phyloP scores from a whole-genome alignment of 257 asterid genomes.

The Vinca minor region DNA sequence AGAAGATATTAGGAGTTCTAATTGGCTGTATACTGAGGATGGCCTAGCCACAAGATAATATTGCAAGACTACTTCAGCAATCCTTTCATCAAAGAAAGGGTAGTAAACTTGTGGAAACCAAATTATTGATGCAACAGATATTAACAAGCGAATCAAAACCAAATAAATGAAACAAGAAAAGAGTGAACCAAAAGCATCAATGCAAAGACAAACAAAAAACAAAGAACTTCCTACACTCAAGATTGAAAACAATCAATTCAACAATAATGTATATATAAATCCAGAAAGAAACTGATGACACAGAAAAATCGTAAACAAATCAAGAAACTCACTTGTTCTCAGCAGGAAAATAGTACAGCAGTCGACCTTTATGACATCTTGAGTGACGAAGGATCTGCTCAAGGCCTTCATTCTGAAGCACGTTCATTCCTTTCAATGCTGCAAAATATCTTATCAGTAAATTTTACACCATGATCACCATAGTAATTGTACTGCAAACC shows the following conservation, averaged over 20 bases:
- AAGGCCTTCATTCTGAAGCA: slow-evolving; percentile 43
- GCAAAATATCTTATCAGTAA: slow-evolving; percentile 13
- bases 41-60: neutral
- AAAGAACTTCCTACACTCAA: too few species aligned
- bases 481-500: neutral
- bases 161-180: too few species aligned
- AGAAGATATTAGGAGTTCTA: too few species aligned
- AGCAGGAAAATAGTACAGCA: slow-evolving; percentile 72
- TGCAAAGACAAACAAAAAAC: too few species aligned
- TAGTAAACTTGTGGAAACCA: neutral
- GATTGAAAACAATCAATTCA: too few species aligned
- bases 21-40: slow-evolving; percentile 3
- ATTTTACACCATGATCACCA: neutral
- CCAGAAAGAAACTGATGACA: too few species aligned
- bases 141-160: neutral
- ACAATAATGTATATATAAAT: too few species aligned
- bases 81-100: neutral
- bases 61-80: neutral
- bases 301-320: too few species aligned
- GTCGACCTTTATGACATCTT: slow-evolving; percentile 92
- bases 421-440: slow-evolving; percentile 41
- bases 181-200: too few species aligned
- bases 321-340: slow-evolving; percentile 34
- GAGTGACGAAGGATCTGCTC: slow-evolving; percentile 56
- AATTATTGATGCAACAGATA: neutral